These are phyloP conservation scores for Lignosus rhinocerotis DNA, from an alignment of 1,284 basidiomycete species.

Conservation along the genomic window DNA sequence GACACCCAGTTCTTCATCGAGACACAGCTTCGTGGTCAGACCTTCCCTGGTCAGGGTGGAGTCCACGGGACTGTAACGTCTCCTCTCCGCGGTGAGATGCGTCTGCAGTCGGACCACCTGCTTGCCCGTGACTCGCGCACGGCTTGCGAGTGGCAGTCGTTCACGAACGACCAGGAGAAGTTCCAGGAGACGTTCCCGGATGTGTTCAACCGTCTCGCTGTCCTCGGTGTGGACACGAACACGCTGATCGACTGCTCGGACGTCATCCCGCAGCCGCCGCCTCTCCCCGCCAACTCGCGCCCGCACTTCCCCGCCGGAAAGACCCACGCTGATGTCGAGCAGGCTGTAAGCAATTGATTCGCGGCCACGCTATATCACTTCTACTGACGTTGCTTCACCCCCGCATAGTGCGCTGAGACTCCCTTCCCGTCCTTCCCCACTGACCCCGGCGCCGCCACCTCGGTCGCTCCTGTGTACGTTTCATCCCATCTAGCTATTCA, in stretches of 20 bases:
- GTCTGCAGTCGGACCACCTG: conserved; percentile 8
- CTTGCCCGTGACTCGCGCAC: conserved; percentile 2
- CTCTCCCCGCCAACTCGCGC: background rate
- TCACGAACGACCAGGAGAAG: background rate
- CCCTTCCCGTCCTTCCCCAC: conserved; percentile 1
- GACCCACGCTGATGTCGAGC: conserved; percentile 2
- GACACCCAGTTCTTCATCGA: conserved; percentile 8
- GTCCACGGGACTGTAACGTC: conserved; percentile 2
- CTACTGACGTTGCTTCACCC: background rate
- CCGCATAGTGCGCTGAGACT: background rate
- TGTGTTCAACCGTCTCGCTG: background rate
- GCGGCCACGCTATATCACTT: background rate
- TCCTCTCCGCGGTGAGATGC: conserved; percentile 7
- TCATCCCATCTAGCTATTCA: background rate
- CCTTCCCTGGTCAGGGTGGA: background rate
- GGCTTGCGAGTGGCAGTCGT: background rate
- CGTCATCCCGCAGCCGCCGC: conserved; percentile 27
- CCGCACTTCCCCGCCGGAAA: conserved; percentile 9
- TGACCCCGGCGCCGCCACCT: background rate
- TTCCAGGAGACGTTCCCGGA: background rate
- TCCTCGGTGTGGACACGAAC: conserved; percentile 3
- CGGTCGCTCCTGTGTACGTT: background rate
- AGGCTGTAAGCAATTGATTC: background rate
- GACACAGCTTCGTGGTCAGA: background rate
- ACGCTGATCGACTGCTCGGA: conserved; percentile 26